Percentiles rank a stretch among this genome's conserved stretches.
Conservation (phyloP, 1,139 yeast species). For the Magnusiomyces sp. region DNA sequence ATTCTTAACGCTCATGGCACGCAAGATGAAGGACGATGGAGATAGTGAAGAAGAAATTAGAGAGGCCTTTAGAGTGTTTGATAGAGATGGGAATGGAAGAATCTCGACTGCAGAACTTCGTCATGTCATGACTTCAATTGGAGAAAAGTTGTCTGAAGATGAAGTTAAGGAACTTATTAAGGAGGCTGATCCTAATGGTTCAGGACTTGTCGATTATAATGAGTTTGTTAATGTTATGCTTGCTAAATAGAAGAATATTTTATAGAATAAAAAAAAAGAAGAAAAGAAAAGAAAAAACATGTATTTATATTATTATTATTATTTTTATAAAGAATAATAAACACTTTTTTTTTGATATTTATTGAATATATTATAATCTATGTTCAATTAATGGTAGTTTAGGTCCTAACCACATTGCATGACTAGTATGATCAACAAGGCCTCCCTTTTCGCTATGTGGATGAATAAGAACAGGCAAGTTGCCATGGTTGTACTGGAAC, state of each 20-base stretch:
- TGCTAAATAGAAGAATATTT: not conserved
- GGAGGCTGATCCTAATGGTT: constrained; percentile 91
- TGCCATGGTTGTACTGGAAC: constrained; percentile 46
- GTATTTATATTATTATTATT: too few relatives aligned
- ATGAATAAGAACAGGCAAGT: constrained; percentile 45
- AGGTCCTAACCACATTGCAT: constrained; percentile 48
- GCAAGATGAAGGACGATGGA: constrained; percentile 93
- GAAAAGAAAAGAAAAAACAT: too few relatives aligned
- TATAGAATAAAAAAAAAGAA: not conserved
- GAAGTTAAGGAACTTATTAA: constrained; percentile 95
- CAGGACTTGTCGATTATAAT: constrained; percentile 91
- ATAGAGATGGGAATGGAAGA: constrained; percentile 90
- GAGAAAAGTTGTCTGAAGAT: constrained; percentile 89
- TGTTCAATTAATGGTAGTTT: constrained; percentile 26
- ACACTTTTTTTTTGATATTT: too few relatives aligned
- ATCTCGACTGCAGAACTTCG: constrained; percentile 93
- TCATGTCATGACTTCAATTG: constrained; percentile 92
- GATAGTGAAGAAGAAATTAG: constrained; percentile 84
- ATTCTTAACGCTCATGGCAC: constrained; percentile 76
- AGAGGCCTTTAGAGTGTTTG: constrained; percentile 87
- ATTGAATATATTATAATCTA: not conserved
- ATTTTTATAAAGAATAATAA: too few relatives aligned
- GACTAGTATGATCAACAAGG: constrained; percentile 41
- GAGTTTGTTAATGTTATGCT: constrained; percentile 62
- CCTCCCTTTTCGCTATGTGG: constrained; percentile 39